Conservation (phyloP, 495 filamentous ascomycete species). For the Acidomyces sp. region DNA sequence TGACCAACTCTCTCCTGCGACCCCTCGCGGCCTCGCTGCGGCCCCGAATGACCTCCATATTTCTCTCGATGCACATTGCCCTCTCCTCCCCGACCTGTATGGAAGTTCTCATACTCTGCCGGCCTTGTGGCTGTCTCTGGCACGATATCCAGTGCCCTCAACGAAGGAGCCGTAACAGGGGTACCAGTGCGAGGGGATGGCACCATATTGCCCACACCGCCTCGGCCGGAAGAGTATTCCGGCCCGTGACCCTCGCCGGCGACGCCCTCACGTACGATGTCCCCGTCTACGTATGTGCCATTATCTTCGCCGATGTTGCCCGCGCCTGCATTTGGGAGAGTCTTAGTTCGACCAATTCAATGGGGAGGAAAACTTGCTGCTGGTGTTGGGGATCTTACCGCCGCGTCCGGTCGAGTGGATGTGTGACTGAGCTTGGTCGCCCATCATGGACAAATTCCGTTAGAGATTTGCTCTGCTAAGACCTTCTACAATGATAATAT, state of each 20-base stretch:
- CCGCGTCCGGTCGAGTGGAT: constrained; percentile 30
- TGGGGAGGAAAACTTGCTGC: no score
- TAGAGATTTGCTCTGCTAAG: background rate
- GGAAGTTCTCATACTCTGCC: constrained; percentile 27
- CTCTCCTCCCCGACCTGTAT: constrained; percentile 30
- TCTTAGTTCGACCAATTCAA: background rate
- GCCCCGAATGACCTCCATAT: constrained; percentile 28
- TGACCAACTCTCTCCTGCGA: constrained; percentile 7
- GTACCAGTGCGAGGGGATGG: background rate
- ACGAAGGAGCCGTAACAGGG: constrained; percentile 13
- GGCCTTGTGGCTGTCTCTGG: constrained; percentile 26
- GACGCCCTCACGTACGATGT: constrained; percentile 29
- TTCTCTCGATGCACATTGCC: constrained; percentile 30
- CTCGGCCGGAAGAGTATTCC: constrained; percentile 18
- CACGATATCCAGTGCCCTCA: constrained; percentile 23
- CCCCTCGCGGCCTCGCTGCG: constrained; percentile 15
- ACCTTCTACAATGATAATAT: background rate
- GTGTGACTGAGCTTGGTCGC: no score
- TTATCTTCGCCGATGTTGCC: constrained; percentile 30
- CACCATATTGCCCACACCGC: constrained; percentile 28
- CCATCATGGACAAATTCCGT: constrained; percentile 5
- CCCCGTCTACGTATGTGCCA: constrained; percentile 25
- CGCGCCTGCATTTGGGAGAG: constrained; percentile 19
- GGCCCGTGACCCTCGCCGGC: constrained; percentile 15
- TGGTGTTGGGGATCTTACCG: constrained; percentile 22